phyloP scores from a whole-genome alignment of 2,329 filamentous ascomycete species.

The Acarospora socialis region DNA sequence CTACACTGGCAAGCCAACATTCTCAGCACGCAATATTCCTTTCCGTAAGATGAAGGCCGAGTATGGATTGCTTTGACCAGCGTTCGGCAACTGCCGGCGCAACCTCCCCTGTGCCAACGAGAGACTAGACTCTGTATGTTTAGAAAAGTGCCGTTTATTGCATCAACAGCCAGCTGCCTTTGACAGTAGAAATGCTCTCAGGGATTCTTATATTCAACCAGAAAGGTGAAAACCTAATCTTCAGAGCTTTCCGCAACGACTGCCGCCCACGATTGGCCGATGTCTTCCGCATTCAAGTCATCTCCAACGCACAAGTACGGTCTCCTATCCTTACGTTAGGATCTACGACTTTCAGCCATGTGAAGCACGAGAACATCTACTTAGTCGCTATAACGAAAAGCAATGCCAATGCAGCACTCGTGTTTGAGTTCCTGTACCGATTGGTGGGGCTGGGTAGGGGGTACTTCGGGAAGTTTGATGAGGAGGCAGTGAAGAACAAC shows the following conservation, averaged over 20 bases:
- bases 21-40: too few species aligned
- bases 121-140: too few species aligned
- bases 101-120: too few species aligned
- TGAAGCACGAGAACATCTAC: conserved; percentile 99
- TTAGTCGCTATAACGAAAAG: conserved; percentile 95
- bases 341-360: conserved; percentile 97
- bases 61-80: too few species aligned
- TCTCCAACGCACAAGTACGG: conserved; percentile 93
- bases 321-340: conserved; percentile 95
- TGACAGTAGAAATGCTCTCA: too few species aligned
- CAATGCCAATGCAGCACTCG: conserved; percentile 94
- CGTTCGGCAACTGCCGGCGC: too few species aligned
- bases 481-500: conserved; percentile 99
- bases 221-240: conserved; percentile 99
- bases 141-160: too few species aligned
- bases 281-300: conserved; percentile 98
- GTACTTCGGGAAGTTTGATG: conserved; percentile 98
- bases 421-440: conserved; percentile 95
- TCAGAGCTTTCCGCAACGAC: conserved; percentile 96
- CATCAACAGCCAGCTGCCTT: too few species aligned
- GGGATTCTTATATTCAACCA: conserved; percentile 98
- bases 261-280: conserved; percentile 94
- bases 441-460: conserved; percentile 79
- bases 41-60: too few species aligned
- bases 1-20: too few species aligned